Base-by-base conservation (phyloP, 1,284 basidiomycete species). In the Athelia psychrophila region DNA sequence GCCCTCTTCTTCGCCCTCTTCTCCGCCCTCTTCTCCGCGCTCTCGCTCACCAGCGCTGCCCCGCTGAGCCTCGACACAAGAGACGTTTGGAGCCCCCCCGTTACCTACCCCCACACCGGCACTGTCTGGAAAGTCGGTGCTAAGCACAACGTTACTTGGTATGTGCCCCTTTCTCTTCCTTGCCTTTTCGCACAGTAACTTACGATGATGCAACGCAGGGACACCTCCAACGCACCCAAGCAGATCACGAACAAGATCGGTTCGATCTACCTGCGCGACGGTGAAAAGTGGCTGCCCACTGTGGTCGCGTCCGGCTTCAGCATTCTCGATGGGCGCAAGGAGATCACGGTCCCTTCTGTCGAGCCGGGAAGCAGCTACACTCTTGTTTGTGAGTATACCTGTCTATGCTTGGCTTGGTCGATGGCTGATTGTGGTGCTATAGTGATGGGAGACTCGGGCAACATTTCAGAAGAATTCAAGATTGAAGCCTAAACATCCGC, bases 381-480 rank as follows among this genome's bases (percentile, higher is more conserved):
- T 23, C 10, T 76, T 40, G 65, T 69, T 54, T 51, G 74, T 76
- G 54, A 67, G 76, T 72, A 20, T 23, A 23, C n/a, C 24, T 5
- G 16, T 19, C 25, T 46, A 25, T 20, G 30, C 32, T 46, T 23
- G 13, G n/a, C 19, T 16, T 42, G 3, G 20, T 51, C 44, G 13
- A 30, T 30, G 27, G 13, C 27, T 30, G 13, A 30, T 30, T 5
- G 27, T 6, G 27, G 27, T 30, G 27, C 13, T 6, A 6, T 13
- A 30, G 27, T 30, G 27, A 6, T 30, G 5, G 27, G 27, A 30
- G 27, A 30, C 27, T 30, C 27, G 27, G 27, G 27, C 27, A 13
- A 30, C 27, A 6, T 5, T 5, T 30, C 27, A 5, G 27, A 30
- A 5, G 13, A 6, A 6, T 30, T 30, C 27, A 30, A 5, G 13